phyloP scores from a whole-genome alignment of 2,329 filamentous ascomycete genomes.

The Mycosphaerelloides madeirae region DNA sequence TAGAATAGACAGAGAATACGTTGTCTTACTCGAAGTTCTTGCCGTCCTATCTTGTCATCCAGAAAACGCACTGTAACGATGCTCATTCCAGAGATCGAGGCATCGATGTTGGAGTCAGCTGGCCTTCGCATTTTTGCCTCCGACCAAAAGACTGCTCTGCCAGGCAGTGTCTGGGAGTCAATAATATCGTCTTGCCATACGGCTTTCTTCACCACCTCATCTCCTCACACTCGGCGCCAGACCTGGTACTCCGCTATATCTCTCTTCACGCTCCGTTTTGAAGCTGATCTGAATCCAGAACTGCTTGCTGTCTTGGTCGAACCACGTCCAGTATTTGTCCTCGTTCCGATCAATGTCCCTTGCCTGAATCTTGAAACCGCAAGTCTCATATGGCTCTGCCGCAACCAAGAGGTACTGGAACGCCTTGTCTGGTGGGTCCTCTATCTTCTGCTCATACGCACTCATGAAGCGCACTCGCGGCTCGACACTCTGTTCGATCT shows the following conservation, averaged over 20 bases:
- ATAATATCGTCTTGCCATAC: background rate
- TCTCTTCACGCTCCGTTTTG: conserved; percentile 94
- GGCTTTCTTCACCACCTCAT: conserved; percentile 13
- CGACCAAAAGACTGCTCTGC: no score
- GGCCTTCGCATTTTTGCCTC: background rate
- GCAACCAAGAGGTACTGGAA: conserved; percentile 94
- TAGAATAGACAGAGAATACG: no score
- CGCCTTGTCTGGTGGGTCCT: conserved; percentile 84
- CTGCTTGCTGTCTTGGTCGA: conserved; percentile 91
- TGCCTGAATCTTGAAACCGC: conserved; percentile 91
- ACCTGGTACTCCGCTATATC: conserved; percentile 66
- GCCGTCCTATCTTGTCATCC: no score
- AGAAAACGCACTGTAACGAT: no score
- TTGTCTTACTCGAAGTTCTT: no score
- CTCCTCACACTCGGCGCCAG: conserved; percentile 46
- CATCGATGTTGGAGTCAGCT: background rate
- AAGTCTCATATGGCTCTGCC: conserved; percentile 96
- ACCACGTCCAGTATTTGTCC: conserved; percentile 88
- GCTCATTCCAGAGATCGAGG: background rate
- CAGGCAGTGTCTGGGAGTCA: no score
- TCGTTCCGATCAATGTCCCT: conserved; percentile 86
- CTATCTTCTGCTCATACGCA: conserved; percentile 90
- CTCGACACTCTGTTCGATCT: conserved; percentile 69
- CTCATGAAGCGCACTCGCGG: conserved; percentile 96
- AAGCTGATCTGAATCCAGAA: conserved; percentile 98